A percentile compares a stretch with the other conserved stretches of the same genome.
Conservation (phyloP, 768 basidiomycete species). For the Crepidotus variabilis region DNA sequence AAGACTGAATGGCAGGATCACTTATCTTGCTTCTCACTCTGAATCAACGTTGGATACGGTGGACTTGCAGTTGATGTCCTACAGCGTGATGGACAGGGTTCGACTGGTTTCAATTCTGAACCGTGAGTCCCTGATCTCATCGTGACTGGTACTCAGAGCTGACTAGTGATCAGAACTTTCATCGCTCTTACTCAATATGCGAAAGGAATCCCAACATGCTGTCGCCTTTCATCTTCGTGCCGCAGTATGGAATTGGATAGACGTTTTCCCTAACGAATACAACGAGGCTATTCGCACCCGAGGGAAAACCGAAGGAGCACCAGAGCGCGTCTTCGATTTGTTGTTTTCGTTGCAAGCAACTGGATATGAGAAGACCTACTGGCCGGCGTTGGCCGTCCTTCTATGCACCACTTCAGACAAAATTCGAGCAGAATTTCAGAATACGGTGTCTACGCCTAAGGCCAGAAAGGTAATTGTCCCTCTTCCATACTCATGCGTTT, state of each 20-base stretch:
- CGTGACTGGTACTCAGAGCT: not conserved
- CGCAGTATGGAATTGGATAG: constrained; percentile 91
- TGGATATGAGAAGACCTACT: constrained; percentile 54
- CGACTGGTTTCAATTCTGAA: constrained; percentile 71
- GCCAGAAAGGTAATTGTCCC: constrained; percentile 31
- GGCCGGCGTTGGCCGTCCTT: constrained; percentile 79
- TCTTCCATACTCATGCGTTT: not conserved
- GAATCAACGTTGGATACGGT: constrained; percentile 53
- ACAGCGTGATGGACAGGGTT: constrained; percentile 67
- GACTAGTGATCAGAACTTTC: constrained; percentile 55
- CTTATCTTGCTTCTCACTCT: constrained; percentile 47
- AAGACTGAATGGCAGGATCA: constrained; percentile 67
- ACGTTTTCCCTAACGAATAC: constrained; percentile 73
- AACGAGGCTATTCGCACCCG: constrained; percentile 63
- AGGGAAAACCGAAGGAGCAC: constrained; percentile 70
- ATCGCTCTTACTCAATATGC: constrained; percentile 80
- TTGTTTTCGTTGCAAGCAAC: constrained; percentile 48
- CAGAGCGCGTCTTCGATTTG: constrained; percentile 85
- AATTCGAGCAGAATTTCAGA: constrained; percentile 53
- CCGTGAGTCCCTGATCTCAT: constrained; percentile 34
- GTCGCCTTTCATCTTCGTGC: constrained; percentile 70
- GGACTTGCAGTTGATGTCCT: constrained; percentile 76
- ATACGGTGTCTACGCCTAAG: constrained; percentile 26
- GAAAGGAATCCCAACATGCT: constrained; percentile 64
- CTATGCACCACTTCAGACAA: constrained; percentile 75